Evolutionary conservation across 495 filamentous ascomycete genomes (phyloP).

Genomic region (Rhizodiscina lignyota): DNA sequence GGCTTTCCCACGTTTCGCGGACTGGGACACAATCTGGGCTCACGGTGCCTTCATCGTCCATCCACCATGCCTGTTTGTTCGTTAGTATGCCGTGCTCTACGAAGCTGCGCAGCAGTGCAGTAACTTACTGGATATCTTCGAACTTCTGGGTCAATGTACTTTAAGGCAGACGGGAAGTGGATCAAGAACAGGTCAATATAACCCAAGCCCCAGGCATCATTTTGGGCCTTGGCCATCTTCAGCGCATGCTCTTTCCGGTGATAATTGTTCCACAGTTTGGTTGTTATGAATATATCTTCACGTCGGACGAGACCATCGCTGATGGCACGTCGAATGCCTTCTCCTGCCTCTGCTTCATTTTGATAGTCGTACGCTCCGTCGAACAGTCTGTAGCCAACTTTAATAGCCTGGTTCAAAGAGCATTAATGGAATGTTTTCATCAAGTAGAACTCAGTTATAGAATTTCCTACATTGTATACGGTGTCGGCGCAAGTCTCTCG

Average conservation of each 20-base stretch:
- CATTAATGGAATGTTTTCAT: no score
- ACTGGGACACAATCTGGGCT: slow-evolving; percentile 50
- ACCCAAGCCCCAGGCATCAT: slow-evolving; percentile 41
- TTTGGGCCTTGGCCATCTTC: slow-evolving; percentile 39
- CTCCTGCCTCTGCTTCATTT: slow-evolving; percentile 34
- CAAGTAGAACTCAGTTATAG: no score
- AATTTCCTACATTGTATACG: slow-evolving; percentile 11
- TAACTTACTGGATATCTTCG: slow-evolving; percentile 8
- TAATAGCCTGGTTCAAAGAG: slow-evolving; percentile 14
- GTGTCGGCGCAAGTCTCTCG: slow-evolving; percentile 9
- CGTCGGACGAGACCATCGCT: slow-evolving; percentile 36
- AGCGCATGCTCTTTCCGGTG: slow-evolving; percentile 46
- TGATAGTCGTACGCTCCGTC: slow-evolving; percentile 39
- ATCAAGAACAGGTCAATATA: slow-evolving; percentile 60
- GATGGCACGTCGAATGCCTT: slow-evolving; percentile 28
- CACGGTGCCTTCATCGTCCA: slow-evolving; percentile 39
- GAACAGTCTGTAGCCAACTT: slow-evolving; percentile 44
- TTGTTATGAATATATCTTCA: slow-evolving; percentile 48
- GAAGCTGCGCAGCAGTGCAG: background rate
- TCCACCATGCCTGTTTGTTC: slow-evolving; percentile 29
- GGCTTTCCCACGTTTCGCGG: slow-evolving; percentile 77
- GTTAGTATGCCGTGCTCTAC: background rate
- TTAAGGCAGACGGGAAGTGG: slow-evolving; percentile 36
- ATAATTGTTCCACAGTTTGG: slow-evolving; percentile 53
- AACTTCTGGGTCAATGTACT: slow-evolving; percentile 22